phyloP scores from a whole-genome alignment of 1,284 basidiomycete genomes.

The Apiotrichum mycotoxinovorans region DNA sequence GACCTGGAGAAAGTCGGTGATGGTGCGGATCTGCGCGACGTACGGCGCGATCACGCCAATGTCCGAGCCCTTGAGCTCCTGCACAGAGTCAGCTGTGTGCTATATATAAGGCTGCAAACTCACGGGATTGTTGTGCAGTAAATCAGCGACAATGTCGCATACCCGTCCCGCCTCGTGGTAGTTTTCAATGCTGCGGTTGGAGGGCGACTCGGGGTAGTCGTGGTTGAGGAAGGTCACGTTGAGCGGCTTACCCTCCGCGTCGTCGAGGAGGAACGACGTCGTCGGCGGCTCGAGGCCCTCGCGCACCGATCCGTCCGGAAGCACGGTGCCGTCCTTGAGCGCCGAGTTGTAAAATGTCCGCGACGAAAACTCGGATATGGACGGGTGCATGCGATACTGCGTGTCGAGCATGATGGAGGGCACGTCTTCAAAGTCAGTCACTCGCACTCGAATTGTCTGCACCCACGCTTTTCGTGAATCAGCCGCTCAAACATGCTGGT shows the following conservation, averaged over 20 bases:
- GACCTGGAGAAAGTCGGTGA: conserved; percentile 58
- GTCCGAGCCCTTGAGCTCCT: conserved; percentile 65
- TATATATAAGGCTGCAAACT: conserved; percentile 24
- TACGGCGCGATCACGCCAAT: conserved; percentile 89
- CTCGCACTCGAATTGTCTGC: neutral
- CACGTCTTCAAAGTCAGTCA: conserved; percentile 48
- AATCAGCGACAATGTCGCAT: conserved; percentile 72
- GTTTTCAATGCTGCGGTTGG: conserved; percentile 69
- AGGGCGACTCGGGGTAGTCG: conserved; percentile 60
- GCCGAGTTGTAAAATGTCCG: conserved; percentile 71
- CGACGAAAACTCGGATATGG: conserved; percentile 79
- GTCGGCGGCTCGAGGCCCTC: conserved; percentile 59
- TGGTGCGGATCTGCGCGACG: conserved; percentile 68
- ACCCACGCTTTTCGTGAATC: conserved; percentile 69
- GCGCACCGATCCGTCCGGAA: conserved; percentile 56
- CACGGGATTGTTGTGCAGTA: conserved; percentile 68
- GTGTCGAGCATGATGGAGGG: conserved; percentile 84
- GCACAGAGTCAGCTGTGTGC: conserved; percentile 5
- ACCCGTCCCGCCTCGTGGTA: conserved; percentile 70
- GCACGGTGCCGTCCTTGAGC: conserved; percentile 69
- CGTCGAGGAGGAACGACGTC: conserved; percentile 49
- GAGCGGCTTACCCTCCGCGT: conserved; percentile 15
- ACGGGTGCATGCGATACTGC: conserved; percentile 93
- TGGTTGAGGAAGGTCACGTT: conserved; percentile 76
- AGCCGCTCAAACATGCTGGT: conserved; percentile 84